Evolutionary conservation across 495 filamentous ascomycete genomes (phyloP), one percentile per base, ranked within the genome.

Genomic region (Talaromyces thailandensis): DNA sequence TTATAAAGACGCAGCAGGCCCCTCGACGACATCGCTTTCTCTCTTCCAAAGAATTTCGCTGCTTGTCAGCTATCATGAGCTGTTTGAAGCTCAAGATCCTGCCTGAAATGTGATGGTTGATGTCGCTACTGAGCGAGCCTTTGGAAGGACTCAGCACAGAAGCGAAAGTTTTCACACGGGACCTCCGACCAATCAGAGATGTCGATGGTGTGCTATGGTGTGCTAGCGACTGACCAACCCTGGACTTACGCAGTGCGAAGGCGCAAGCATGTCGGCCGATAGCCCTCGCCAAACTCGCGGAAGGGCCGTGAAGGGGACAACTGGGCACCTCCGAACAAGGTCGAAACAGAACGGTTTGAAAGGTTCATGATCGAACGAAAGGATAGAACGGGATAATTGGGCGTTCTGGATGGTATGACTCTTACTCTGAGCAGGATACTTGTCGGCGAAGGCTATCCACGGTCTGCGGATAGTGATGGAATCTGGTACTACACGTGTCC

Each of bases 1-100:
- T 28, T 59, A 59, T 59, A 43, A 59, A 45, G 57, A 59, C 35
- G 55, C 21, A 57, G 55, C 26, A 32, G 16, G 55, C 28, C 29
- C 55, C 57, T n/a, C 50, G 57, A 48, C 57, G 24, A 12, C 21
- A 37, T 40, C 2, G 12, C 32, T 29, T 59, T 59, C 18, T 16
- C 25, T 31, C n/a, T 14, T 61, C 5, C 18, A 14, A n/a, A 9
- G 29, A 11, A 50, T 32, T 43, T 28, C 8, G 6, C 50, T 53
- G 50, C 9, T 53, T 12, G 50, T 53, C 23, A 48, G 43, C 43
- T 48, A 48, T 48, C 2, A 8, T 48, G 0, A 48, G 35, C 35
- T 40, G 3, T 40, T 3, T 16, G 35, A 16, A 16, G 35, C 35
- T 16, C 1, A 35, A 12, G 31, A 35, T 40, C 35, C 11, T 40